Base-by-base conservation (phyloP, 495 filamentous ascomycete genomes). In the Talaromyces stipitatus region DNA sequence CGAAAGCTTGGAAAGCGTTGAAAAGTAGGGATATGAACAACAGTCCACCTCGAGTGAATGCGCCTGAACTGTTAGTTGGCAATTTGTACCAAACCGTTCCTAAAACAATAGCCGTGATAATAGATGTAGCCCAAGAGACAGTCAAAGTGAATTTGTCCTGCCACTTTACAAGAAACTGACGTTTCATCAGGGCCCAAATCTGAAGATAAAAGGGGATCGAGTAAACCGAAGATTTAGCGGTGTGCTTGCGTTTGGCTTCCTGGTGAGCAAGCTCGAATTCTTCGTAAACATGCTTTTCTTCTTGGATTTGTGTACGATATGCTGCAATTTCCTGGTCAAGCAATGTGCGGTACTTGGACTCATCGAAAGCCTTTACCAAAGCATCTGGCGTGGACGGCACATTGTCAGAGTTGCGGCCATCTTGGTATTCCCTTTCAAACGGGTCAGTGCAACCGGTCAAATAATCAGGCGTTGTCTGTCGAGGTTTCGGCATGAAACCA, bases 1-100 rank as follows among this genome's bases (percentile, higher is more conserved):
- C 77, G 58, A 85, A 84, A 71, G 84, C 88, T 58, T 85, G 79
- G 64, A 97, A 95, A 24, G 91, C 90, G 66, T 95, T 95, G 69
- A 95, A 67, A 50, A 97, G 77, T 60, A 95, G 85, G 57, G 91
- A 89, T 64, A 97, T 96, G 83, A 97, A 97, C 28, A 97, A 77
- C 27, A 96, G 76, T 58, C 88, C 89, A 50, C 89, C 91, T 54
- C 89, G 81, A 62, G 82, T 82, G 74, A 85, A 97, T 74, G 96
- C 94, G 68, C 83, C 89, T 18, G 67, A 64, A 6, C 89, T 90
- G 28, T 76, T 75, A 2, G 62, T 67, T 24, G 79, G 65, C 23
- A 95, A 66, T 60, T 95, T 88, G 74, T 83, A 96, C 75, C 95
- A 97, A 53, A 96, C 87, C 64, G 83, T 88, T 47, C 87, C 85